Evolutionary conservation across 2,329 filamentous ascomycete genomes (phyloP).

Genomic region (Hypoxylon sp.): DNA sequence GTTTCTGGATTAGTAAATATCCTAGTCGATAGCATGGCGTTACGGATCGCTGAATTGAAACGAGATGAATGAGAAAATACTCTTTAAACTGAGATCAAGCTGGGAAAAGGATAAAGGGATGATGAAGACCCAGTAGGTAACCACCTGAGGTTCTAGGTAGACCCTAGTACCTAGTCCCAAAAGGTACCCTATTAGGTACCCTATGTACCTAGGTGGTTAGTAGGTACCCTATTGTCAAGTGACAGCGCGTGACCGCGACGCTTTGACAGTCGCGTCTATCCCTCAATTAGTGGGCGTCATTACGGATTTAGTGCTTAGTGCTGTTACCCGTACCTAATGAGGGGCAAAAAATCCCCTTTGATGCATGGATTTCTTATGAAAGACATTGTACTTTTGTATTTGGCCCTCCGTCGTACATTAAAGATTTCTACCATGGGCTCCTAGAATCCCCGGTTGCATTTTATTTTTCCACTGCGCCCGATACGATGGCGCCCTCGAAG

Average conservation of each 20-base stretch:
- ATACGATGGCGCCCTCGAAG: constrained; percentile 37
- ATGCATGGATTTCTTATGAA: neutral
- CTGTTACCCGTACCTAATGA: constrained; percentile 37
- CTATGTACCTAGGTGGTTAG: no score
- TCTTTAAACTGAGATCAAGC: neutral
- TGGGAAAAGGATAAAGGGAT: neutral
- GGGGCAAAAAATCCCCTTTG: constrained; percentile 42
- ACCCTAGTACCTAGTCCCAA: neutral
- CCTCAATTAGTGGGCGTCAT: constrained; percentile 34
- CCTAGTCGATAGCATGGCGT: constrained; percentile 34
- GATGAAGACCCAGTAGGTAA: neutral
- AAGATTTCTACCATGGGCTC: neutral
- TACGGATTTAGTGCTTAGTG: constrained; percentile 9
- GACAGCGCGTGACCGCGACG: constrained; percentile 43
- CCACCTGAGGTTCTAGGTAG: neutral
- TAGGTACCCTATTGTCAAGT: constrained; percentile 42
- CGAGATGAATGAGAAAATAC: neutral
- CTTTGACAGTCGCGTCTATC: constrained; percentile 38
- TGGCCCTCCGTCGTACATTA: neutral
- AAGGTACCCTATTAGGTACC: no score
- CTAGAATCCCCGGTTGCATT: constrained; percentile 16
- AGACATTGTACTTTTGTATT: neutral
- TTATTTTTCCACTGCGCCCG: neutral
- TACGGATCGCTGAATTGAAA: constrained; percentile 18
- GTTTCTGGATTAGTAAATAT: constrained; percentile 2